Conservation (phyloP, 2,329 filamentous ascomycete species). For the Sporothrix pseudoabietina region DNA sequence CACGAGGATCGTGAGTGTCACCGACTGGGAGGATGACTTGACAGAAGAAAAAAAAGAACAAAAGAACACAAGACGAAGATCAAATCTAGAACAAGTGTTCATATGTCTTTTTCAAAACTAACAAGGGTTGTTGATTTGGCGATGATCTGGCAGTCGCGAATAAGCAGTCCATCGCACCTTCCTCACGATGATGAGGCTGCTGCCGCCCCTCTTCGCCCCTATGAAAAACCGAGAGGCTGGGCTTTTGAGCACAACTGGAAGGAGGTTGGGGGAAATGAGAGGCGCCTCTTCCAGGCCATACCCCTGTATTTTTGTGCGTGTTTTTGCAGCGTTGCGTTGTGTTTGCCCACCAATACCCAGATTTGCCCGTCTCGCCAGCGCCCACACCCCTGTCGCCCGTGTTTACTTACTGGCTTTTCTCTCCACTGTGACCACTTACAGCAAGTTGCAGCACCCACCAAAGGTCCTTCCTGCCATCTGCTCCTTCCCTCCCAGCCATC, state of each 20-base stretch:
- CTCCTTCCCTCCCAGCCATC: slow-evolving; percentile 27
- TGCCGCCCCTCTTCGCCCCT: slow-evolving; percentile 14
- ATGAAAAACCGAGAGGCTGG: slow-evolving; percentile 30
- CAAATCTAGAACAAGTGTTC: background rate
- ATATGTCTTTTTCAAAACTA: background rate
- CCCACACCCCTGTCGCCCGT: background rate
- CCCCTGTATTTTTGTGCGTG: slow-evolving; percentile 8
- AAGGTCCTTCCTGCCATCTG: slow-evolving; percentile 12
- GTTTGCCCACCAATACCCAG: slow-evolving; percentile 5
- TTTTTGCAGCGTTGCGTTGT: slow-evolving; percentile 4
- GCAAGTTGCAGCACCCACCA: too few species aligned
- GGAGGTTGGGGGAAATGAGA: slow-evolving; percentile 31
- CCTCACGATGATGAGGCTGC: slow-evolving; percentile 21
- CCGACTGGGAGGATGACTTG: background rate
- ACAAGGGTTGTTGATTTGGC: background rate
- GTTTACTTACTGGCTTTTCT: slow-evolving; percentile 13
- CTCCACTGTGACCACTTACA: slow-evolving; percentile 21
- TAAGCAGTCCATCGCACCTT: background rate
- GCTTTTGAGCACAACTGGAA: slow-evolving; percentile 1
- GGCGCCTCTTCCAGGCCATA: slow-evolving; percentile 18
- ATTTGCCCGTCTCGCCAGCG: background rate
- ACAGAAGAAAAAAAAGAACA: background rate
- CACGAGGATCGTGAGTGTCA: background rate
- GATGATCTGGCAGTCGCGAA: slow-evolving; percentile 8
- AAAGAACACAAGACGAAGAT: background rate